phyloP scores from a whole-genome alignment of 352 stramenopile species.

The Pythium coloratum region DNA sequence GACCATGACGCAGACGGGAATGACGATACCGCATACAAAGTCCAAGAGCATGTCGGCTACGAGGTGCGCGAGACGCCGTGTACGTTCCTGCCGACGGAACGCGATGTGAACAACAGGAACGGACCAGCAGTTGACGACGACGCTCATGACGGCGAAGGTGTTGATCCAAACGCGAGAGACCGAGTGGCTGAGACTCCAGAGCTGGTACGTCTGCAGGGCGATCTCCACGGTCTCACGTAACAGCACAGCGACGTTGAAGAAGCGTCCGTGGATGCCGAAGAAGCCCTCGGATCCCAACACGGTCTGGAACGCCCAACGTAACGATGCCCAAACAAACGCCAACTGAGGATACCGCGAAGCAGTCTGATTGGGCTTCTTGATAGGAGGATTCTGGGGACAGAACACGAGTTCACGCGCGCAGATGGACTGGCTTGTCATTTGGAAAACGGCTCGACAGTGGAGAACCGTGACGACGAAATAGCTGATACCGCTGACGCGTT shows the following conservation, averaged over 20 bases:
- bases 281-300: neutral
- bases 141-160: neutral
- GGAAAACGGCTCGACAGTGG: neutral
- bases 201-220: constrained; percentile 8
- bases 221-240: constrained; percentile 2
- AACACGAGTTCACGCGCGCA: neutral
- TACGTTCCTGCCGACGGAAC: neutral
- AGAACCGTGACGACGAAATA: neutral
- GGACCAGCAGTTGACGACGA: constrained; percentile 11
- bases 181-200: constrained; percentile 3
- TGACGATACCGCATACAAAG: constrained; percentile 9
- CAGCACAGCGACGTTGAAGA: neutral
- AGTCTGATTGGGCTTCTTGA: no score
- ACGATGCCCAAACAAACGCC: neutral
- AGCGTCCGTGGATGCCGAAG: neutral
- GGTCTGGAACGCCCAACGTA: neutral
- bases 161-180: constrained; percentile 13
- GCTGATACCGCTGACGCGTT: neutral
- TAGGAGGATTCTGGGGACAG: neutral
- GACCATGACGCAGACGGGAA: constrained; percentile 9
- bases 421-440: neutral
- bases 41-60: constrained; percentile 10
- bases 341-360: no score
- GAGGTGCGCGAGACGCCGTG: neutral
- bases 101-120: neutral